phyloP scores from a whole-genome alignment of 441 rosid genomes.

The Cnidoscolus chayamansa region DNA sequence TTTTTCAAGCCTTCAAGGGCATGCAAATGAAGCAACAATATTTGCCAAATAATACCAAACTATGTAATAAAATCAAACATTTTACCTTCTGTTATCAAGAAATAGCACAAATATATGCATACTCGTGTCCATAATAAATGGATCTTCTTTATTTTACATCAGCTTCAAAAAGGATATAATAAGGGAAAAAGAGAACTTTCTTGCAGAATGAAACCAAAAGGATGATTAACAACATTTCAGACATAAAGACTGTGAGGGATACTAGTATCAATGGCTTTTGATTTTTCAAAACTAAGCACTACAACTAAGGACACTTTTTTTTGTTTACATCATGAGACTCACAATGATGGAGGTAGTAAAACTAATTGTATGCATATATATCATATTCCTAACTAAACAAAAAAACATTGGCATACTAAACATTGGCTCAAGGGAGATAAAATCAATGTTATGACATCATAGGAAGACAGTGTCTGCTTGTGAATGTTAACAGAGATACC shows the following conservation, averaged over 20 bases:
- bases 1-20: background rate
- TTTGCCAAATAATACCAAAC: background rate
- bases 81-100: background rate
- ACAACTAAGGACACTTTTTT: background rate
- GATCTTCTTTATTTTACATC: background rate
- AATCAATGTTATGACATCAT: background rate
- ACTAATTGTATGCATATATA: background rate
- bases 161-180: background rate
- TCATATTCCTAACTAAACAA: background rate
- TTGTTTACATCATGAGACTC: background rate
- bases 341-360: background rate
- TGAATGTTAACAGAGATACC: background rate
- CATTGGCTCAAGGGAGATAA: background rate
- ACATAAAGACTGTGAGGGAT: background rate
- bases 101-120: background rate
- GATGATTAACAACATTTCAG: background rate
- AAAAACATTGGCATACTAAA: background rate
- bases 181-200: no score
- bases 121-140: background rate
- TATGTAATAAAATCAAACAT: background rate
- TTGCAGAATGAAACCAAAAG: background rate
- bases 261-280: background rate
- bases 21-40: slow-evolving; percentile 2
- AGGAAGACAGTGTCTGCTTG: background rate
- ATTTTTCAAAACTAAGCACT: background rate